A percentile compares a stretch with the other conserved stretches of the same genome.
Conservation (phyloP, 2,329 filamentous ascomycete genomes). For the Exophiala lecanii-corni region DNA sequence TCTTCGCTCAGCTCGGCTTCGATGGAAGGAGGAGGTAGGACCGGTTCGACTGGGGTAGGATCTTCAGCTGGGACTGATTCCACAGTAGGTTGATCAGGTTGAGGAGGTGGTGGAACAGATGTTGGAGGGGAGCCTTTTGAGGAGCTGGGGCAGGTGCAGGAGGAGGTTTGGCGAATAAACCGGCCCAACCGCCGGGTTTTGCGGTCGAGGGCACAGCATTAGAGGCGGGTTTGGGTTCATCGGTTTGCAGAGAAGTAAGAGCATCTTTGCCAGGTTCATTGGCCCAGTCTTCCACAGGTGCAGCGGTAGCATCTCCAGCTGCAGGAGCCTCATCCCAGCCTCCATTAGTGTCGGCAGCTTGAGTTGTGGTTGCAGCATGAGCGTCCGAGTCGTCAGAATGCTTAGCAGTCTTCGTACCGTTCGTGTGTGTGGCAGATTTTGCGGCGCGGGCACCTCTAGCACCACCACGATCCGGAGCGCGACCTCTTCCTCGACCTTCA, state of each 20-base stretch:
- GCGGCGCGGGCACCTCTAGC: constrained; percentile 43
- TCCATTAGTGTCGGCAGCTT: constrained; percentile 26
- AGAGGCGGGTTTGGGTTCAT: constrained; percentile 31
- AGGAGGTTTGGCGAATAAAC: constrained; percentile 65
- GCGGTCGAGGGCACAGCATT: constrained; percentile 14
- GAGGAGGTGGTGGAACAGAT: constrained; percentile 14
- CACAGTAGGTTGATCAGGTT: constrained; percentile 12
- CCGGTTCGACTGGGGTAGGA: constrained; percentile 40
- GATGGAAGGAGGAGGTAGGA: constrained; percentile 33
- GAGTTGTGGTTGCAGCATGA: constrained; percentile 11
- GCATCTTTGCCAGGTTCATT: constrained; percentile 26
- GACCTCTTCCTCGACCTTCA: constrained; percentile 43
- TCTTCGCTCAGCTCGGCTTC: constrained; percentile 38
- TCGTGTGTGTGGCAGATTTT: constrained; percentile 39
- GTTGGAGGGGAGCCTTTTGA: constrained; percentile 30
- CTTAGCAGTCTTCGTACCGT: constrained; percentile 36
- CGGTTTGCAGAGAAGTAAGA: constrained; percentile 27
- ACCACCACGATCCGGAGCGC: constrained; percentile 41
- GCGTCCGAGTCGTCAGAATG: constrained; percentile 16
- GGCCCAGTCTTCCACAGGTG: constrained; percentile 26
- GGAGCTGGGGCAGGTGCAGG: constrained; percentile 51
- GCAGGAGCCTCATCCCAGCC: constrained; percentile 28
- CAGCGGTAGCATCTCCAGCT: constrained; percentile 25
- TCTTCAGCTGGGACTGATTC: constrained; percentile 30
- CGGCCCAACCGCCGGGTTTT: constrained; percentile 55